Evolutionary conservation across 1,284 basidiomycete species (phyloP).

Genomic region (Mycena citricolor): DNA sequence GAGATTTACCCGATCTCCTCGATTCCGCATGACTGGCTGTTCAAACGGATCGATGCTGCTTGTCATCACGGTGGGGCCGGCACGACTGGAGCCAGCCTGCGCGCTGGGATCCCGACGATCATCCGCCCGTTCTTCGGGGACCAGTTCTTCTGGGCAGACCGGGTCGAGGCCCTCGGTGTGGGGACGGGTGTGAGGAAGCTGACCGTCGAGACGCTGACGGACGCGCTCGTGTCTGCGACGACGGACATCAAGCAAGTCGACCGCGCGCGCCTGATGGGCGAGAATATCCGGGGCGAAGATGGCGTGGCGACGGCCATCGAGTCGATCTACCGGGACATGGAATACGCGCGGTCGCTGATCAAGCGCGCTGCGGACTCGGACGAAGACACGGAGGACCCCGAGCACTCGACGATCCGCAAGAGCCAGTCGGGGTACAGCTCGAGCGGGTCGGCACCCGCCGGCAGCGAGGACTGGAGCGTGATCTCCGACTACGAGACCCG

Average conservation of each 20-base stretch:
- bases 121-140: slow-evolving; percentile 98
- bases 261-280: slow-evolving; percentile 79
- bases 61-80: slow-evolving; percentile 98
- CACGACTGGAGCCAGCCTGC: slow-evolving; percentile 89
- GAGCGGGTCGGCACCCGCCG: slow-evolving; percentile 48
- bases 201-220: slow-evolving; percentile 73
- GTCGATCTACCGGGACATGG: slow-evolving; percentile 89
- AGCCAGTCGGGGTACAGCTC: slow-evolving; percentile 60
- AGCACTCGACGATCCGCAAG: slow-evolving; percentile 49
- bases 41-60: slow-evolving; percentile 82
- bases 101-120: slow-evolving; percentile 94
- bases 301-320: slow-evolving; percentile 88
- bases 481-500: slow-evolving; percentile 72
- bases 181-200: slow-evolving; percentile 85
- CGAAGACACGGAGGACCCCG: slow-evolving; percentile 40
- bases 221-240: slow-evolving; percentile 81
- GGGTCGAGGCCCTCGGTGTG: slow-evolving; percentile 90
- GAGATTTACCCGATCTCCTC: slow-evolving; percentile 84
- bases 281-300: slow-evolving; percentile 86
- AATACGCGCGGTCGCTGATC: slow-evolving; percentile 82
- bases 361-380: slow-evolving; percentile 49
- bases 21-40: slow-evolving; percentile 97
- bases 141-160: slow-evolving; percentile 96
- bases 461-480: slow-evolving; percentile 82
- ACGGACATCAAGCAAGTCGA: slow-evolving; percentile 86